Conservation (phyloP, 805 yeast species). For the Metschnikowia kunwiensis region DNA sequence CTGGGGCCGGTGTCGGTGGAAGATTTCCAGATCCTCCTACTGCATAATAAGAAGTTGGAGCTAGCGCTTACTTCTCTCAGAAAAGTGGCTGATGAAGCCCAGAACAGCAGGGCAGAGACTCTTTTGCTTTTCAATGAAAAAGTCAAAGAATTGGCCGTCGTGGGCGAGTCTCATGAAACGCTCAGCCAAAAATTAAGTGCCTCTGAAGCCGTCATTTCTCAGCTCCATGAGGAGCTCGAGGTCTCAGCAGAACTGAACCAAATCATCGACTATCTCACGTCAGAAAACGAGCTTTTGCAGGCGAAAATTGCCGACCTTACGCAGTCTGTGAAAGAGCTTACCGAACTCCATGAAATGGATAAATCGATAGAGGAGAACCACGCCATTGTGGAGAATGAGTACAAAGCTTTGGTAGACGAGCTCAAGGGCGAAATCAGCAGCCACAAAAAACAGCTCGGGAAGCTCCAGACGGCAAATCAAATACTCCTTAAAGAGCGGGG, state of each 20-base stretch:
- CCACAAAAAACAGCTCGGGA: conserved; percentile 2
- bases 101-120: conserved; percentile 22
- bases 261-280: conserved; percentile 32
- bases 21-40: conserved; percentile 24
- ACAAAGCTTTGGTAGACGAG: conserved; percentile 19
- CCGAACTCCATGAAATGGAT: conserved; percentile 49
- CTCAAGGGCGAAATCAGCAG: conserved; percentile 4
- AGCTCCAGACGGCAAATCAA: conserved; percentile 2
- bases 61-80: conserved; percentile 37
- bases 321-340: conserved; percentile 42
- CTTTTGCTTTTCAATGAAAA: conserved; percentile 13
- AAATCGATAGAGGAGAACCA: conserved; percentile 48
- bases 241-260: conserved; percentile 34
- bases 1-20: conserved; percentile 14
- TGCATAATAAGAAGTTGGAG: conserved; percentile 40
- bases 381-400: conserved; percentile 40
- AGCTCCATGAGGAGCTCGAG: conserved; percentile 33
- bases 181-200: conserved; percentile 13
- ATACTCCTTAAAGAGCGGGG: conserved; percentile 3
- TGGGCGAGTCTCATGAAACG: conserved; percentile 2
- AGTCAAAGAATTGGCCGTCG: not conserved
- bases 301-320: conserved; percentile 32
- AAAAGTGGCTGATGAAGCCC: conserved; percentile 21
- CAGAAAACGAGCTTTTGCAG: conserved; percentile 35
- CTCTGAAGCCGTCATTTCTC: conserved; percentile 25